Evolutionary conservation across 164 flowering plant species (phyloP), one percentile per base, ranked within the genome.

Genomic region (Vitis vinifera): DNA sequence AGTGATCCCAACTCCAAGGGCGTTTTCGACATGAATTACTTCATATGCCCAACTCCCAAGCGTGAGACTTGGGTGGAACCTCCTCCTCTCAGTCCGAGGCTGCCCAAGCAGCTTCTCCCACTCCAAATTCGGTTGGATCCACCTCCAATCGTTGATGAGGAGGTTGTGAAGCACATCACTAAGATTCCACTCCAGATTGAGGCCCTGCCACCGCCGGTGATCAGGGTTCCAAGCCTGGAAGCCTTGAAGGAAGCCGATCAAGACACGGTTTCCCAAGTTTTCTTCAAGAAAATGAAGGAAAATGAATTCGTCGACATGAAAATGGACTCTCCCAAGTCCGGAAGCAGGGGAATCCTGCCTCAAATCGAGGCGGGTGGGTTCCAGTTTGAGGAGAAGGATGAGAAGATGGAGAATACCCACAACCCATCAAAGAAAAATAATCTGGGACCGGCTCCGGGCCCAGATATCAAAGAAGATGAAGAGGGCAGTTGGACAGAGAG

Each of bases 261-360:
- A 60, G 83, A 78, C 12, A 30, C 67, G 50, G 55, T 70, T 27
- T 76, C 85, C 9, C 80, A 76, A 70, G 84, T 82, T 75, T 81
- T 76, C 85, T 83, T 84, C 80, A 82, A 77, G 66, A 80, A 82
- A 76, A 62, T 74, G 73, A 77, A 82, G 79, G 84, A 85, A 75
- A 79, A 72, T 52, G 82, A 88, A 85, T 84, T 86, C 30, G 90
- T 77, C 90, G 92, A 86, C 89, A 88, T 85, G 85, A 82, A 81
- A 83, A 59, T 86, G 74, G 87, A 79, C 76, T 81, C 83, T 1
- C 84, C 87, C 7, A 66, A 55, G 55, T 68, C 76, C 29, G 23
- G 29, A 12, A 30, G 44, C 44, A 37, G 44, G 44, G 44, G 44
- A 6, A 37, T 37, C 7, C 44, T 37, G 44, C 44, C 44, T 37